These are phyloP conservation scores for Thielaviopsis populi DNA, from an alignment of 2,329 filamentous ascomycete genomes.

Conservation along the genomic window DNA sequence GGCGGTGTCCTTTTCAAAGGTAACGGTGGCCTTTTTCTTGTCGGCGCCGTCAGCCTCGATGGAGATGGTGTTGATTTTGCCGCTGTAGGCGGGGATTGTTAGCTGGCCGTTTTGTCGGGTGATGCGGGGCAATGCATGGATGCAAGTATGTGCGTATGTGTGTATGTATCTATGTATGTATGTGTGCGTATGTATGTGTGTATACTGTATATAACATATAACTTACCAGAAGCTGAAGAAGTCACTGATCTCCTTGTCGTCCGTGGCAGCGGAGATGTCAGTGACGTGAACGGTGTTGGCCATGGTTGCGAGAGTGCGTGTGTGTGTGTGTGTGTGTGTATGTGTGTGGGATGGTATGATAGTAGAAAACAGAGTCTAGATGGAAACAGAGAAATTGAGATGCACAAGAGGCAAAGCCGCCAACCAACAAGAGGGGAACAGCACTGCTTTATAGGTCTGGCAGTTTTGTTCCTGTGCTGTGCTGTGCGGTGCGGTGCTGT, in stretches of 20 bases:
- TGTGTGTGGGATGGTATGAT: too few species aligned
- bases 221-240: slow-evolving; percentile 93
- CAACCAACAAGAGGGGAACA: neutral
- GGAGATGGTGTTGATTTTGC: slow-evolving; percentile 77
- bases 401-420: neutral
- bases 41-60: slow-evolving; percentile 46
- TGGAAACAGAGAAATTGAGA: neutral
- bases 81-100: slow-evolving; percentile 35
- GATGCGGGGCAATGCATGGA: neutral
- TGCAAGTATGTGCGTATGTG: too few species aligned
- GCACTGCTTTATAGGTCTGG: neutral
- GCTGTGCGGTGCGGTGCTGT: too few species aligned
- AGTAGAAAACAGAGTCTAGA: neutral
- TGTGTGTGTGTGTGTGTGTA: too few species aligned
- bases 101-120: neutral
- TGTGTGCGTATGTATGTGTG: too few species aligned
- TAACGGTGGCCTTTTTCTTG: slow-evolving; percentile 76
- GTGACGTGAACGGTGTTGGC: slow-evolving; percentile 66
- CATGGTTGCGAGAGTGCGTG: slow-evolving; percentile 31
- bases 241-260: slow-evolving; percentile 80
- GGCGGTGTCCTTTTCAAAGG: slow-evolving; percentile 91
- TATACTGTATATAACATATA: neutral
- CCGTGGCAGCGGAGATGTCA: slow-evolving; percentile 70
- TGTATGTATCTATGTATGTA: too few species aligned
- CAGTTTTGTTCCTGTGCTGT: neutral